Conservation (phyloP, 345 rosid genomes). For the Raphanus raphanistrum region DNA sequence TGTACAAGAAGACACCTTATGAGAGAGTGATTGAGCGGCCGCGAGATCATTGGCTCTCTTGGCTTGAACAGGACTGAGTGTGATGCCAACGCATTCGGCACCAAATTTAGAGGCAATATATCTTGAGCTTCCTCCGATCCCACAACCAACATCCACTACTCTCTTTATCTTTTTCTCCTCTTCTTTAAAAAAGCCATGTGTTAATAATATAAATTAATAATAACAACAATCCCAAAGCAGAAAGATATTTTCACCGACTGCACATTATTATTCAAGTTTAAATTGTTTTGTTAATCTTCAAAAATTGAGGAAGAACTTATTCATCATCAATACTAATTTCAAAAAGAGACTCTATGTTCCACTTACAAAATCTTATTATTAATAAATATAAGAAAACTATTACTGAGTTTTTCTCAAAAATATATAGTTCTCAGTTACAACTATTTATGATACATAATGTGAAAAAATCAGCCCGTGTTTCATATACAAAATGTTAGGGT, state of each 20-base stretch:
- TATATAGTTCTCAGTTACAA: no score
- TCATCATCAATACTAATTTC: background rate
- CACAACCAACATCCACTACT: constrained; percentile 93
- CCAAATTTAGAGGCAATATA: constrained; percentile 69
- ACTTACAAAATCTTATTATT: background rate
- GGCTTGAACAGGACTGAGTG: constrained; percentile 85
- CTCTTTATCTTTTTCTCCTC: constrained; percentile 47
- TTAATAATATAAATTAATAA: background rate
- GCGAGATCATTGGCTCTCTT: constrained; percentile 78
- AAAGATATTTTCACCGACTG: background rate
- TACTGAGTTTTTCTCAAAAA: background rate
- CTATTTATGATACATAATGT: no score
- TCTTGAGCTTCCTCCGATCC: constrained; percentile 94
- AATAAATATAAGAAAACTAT: background rate
- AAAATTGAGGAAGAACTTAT: background rate
- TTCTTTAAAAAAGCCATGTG: constrained; percentile 9
- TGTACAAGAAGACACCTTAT: constrained; percentile 39
- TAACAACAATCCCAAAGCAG: background rate
- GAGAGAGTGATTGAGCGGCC: constrained; percentile 57
- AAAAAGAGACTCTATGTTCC: background rate
- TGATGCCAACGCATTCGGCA: constrained; percentile 68
- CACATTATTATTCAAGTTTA: background rate
- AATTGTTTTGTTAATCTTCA: background rate
- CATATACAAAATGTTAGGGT: background rate
- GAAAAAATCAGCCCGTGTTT: no score